Evolutionary conservation across 495 filamentous ascomycete species (phyloP).

Genomic region (Tuber aestivum): DNA sequence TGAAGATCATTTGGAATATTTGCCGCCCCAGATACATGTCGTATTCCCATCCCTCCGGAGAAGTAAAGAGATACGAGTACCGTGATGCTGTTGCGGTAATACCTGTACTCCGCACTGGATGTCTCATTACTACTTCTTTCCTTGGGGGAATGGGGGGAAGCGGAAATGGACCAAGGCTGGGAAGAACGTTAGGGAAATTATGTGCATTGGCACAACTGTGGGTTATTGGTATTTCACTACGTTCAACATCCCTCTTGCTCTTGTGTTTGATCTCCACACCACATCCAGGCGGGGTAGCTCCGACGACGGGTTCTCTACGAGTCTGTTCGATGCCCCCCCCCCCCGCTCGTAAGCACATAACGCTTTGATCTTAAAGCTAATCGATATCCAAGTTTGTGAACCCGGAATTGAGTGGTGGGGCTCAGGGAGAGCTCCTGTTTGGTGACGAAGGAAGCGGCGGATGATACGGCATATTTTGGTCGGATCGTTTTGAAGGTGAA

Average conservation of each 20-base stretch:
- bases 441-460: neutral
- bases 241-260: neutral
- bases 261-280: neutral
- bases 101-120: neutral
- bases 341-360: neutral
- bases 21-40: neutral
- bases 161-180: neutral
- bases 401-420: neutral
- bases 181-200: neutral
- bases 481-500: neutral
- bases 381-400: neutral
- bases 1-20: neutral
- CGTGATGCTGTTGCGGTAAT: too few relatives aligned
- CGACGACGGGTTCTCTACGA: neutral
- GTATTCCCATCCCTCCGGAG: neutral
- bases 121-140: neutral
- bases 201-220: neutral
- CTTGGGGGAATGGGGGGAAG: neutral
- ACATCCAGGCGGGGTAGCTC: neutral
- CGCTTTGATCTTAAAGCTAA: neutral
- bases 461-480: neutral
- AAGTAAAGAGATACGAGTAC: neutral
- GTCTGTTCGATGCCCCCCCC: neutral
- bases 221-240: neutral
- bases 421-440: neutral